Evolutionary conservation across 169 alveolate genomes (phyloP), one percentile per base, ranked within the genome.

Genomic region (Plasmodium inui): DNA sequence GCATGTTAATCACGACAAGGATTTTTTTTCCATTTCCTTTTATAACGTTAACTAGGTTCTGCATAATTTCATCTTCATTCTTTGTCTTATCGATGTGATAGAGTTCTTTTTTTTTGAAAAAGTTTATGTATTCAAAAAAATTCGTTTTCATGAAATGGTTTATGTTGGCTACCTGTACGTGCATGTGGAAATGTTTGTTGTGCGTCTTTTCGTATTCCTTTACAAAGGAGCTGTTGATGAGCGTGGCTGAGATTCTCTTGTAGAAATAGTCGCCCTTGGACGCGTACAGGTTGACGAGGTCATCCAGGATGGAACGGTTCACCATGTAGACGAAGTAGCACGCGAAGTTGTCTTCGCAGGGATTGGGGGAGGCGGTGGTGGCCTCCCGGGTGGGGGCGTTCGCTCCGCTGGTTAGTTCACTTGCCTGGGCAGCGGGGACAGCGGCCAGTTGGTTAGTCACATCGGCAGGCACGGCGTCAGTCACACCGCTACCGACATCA

Each of bases 41-140:
- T 32, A 88, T 80, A 22, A 88, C 89, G 34, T 88, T 88, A 19
- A 67, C 82, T 78, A 88, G 17, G 41, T 88, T 88, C 9, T 88
- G 90, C 89, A 88, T 88, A 55, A 88, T 88, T 76, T 88, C 89
- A 78, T 88, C 83, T 79, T 88, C 94, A 79, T 88, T 88, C 57
- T 88, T 79, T 26, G 88, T 28, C 81, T 88, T 76, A 10, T 88
- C 90, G 1, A 88, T 88, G 44, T 88, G 70, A 61, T 88, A 88
- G 30, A 88, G 72, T 88, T 88, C 94, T 72, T 88, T 88, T 88
- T 88, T 88, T 78, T 88, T 88, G 71, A 88, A 88, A 78, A 88
- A 78, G 32, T 88, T 88, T 0, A 88, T 88, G 34, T 88, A 88
- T 88, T 88, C 90, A 57, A 61, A 78, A 61, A 88, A 88, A 39